phyloP scores from a whole-genome alignment of 495 filamentous ascomycete genomes.

The Friedmanniomyces endolithicus region DNA sequence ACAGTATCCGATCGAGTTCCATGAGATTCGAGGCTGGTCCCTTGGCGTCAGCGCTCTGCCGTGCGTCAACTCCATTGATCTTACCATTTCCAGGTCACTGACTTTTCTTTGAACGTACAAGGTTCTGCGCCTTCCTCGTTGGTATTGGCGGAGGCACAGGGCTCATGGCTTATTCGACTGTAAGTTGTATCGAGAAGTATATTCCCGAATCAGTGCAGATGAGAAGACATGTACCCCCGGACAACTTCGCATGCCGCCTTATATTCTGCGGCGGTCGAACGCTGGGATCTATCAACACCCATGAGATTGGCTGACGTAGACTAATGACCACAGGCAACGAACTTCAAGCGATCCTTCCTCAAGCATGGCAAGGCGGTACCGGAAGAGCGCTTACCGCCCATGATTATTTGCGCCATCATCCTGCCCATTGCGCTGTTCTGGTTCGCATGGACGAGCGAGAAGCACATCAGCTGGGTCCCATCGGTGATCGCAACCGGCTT shows the following conservation, averaged over 20 bases:
- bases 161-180: constrained; percentile 11
- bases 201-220: too few relatives aligned
- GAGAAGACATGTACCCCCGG: too few relatives aligned
- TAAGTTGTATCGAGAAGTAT: background rate
- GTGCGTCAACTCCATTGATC: too few relatives aligned
- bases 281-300: too few relatives aligned
- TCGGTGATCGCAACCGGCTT: constrained; percentile 25
- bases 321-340: background rate
- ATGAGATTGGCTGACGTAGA: background rate
- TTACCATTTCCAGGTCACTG: too few relatives aligned
- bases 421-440: constrained; percentile 29
- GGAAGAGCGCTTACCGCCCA: constrained; percentile 28
- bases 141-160: constrained; percentile 8
- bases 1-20: constrained; percentile 26
- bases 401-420: constrained; percentile 26
- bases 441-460: constrained; percentile 27
- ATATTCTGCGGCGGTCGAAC: too few relatives aligned
- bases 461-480: constrained; percentile 23
- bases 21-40: constrained; percentile 25
- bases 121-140: constrained; percentile 17
- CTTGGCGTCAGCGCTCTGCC: constrained; percentile 25
- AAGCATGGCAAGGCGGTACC: constrained; percentile 20
- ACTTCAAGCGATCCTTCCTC: constrained; percentile 17
- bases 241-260: too few relatives aligned
- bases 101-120: too few relatives aligned